These are phyloP conservation scores for Aureobasidium sp. DNA, from an alignment of 2,329 filamentous ascomycete species.

Conservation along the genomic window DNA sequence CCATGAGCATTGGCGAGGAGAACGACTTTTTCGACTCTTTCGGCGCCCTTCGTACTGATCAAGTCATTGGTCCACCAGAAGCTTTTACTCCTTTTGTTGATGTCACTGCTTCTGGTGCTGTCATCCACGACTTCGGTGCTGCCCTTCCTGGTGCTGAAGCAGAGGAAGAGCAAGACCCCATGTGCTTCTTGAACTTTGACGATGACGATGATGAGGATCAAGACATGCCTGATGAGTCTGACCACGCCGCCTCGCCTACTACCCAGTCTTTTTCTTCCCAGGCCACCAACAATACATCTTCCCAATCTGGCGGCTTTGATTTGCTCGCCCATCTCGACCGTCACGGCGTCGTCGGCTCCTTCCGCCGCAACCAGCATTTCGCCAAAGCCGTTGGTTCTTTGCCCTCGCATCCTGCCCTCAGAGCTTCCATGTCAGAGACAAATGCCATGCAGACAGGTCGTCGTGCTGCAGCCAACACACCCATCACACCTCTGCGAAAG, in stretches of 20 bases:
- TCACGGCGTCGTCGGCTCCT: slow-evolving; percentile 63
- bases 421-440: slow-evolving; percentile 54
- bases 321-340: slow-evolving; percentile 59
- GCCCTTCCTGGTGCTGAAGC: slow-evolving; percentile 33
- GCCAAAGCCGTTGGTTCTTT: slow-evolving; percentile 45
- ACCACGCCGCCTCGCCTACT: slow-evolving; percentile 33
- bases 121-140: slow-evolving; percentile 14
- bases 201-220: slow-evolving; percentile 55
- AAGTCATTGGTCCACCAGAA: slow-evolving; percentile 18
- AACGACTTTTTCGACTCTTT: slow-evolving; percentile 15
- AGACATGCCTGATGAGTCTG: slow-evolving; percentile 37
- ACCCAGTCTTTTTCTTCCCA: slow-evolving; percentile 45
- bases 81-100: slow-evolving; percentile 19
- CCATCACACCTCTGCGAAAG: slow-evolving; percentile 61
- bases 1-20: slow-evolving; percentile 6
- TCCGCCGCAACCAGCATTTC: slow-evolving; percentile 55
- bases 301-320: slow-evolving; percentile 21
- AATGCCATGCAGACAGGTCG: slow-evolving; percentile 58
- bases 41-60: slow-evolving; percentile 16
- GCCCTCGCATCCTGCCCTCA: slow-evolving; percentile 57
- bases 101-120: slow-evolving; percentile 15
- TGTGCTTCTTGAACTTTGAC: slow-evolving; percentile 66
- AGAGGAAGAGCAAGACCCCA: slow-evolving; percentile 48
- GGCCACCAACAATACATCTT: slow-evolving; percentile 36
- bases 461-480: slow-evolving; percentile 57